These are phyloP conservation scores for Suillus tomentosus DNA, from an alignment of 768 basidiomycete genomes.

Conservation along the genomic window DNA sequence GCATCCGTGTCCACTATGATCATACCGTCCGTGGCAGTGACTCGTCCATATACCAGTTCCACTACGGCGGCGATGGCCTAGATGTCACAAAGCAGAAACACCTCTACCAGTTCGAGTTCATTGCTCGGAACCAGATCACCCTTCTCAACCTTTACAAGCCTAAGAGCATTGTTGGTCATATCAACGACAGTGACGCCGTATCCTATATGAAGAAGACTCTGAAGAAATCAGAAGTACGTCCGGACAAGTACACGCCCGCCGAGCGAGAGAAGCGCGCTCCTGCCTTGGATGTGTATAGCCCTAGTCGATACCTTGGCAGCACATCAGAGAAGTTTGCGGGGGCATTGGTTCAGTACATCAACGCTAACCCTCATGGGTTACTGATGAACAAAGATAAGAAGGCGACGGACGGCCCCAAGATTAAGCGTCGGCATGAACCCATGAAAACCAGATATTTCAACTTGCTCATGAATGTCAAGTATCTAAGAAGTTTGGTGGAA, in stretches of 20 bases:
- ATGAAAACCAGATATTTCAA: constrained; percentile 66
- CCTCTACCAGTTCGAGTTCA: constrained; percentile 90
- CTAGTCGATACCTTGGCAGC: constrained; percentile 79
- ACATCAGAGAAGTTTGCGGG: constrained; percentile 92
- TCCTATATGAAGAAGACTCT: constrained; percentile 89
- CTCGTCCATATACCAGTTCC: constrained; percentile 90
- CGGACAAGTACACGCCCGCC: constrained; percentile 42
- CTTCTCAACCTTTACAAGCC: constrained; percentile 75
- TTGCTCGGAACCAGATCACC: constrained; percentile 81
- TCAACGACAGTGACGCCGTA: constrained; percentile 69
- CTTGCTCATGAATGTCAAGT: constrained; percentile 86
- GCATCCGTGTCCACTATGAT: constrained; percentile 95
- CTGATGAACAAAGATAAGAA: constrained; percentile 46
- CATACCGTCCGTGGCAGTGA: constrained; percentile 97
- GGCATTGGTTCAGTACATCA: constrained; percentile 77
- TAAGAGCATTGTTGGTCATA: constrained; percentile 50
- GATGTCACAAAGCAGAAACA: constrained; percentile 99
- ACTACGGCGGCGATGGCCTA: constrained; percentile 94
- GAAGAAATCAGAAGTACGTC: constrained; percentile 62
- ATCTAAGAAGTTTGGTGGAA: constrained; percentile 90
- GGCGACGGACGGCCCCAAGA: constrained; percentile 39
- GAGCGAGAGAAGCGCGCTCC: constrained; percentile 70
- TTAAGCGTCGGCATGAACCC: constrained; percentile 48
- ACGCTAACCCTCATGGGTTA: constrained; percentile 64
- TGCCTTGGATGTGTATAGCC: constrained; percentile 72